Percentiles rank a stretch among this genome's conserved stretches.
Conservation (phyloP, 352 stramenopile species). For the Thalassiosira hispida region DNA sequence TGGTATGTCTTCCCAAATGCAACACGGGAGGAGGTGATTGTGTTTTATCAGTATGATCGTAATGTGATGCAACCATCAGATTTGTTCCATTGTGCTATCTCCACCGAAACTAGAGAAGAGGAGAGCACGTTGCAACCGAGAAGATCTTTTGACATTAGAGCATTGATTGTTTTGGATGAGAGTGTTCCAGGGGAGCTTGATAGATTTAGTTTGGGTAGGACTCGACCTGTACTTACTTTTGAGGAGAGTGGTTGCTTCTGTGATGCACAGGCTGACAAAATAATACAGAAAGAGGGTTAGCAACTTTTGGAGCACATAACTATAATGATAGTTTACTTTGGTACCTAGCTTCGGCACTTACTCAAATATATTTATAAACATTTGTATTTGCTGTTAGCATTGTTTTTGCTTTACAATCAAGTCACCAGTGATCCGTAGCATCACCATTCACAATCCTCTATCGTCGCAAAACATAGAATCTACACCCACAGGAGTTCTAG, state of each 20-base stretch:
- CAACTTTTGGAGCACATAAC: no score
- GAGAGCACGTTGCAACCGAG: constrained; percentile 16
- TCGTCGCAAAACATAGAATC: no score
- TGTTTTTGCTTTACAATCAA: no score
- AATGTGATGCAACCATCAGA: constrained; percentile 46
- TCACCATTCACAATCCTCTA: no score
- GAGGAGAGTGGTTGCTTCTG: constrained; percentile 70
- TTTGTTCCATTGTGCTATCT: constrained; percentile 63
- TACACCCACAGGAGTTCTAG: no score
- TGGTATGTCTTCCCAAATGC: constrained; percentile 70
- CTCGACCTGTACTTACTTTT: constrained; percentile 44
- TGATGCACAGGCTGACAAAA: constrained; percentile 45
- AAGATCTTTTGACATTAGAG: constrained; percentile 66
- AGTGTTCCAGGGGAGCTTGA: constrained; percentile 43
- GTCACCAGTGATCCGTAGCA: no score
- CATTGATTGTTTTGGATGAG: constrained; percentile 65
- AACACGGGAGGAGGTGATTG: constrained; percentile 52
- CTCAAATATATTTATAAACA: no score
- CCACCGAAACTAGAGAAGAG: neutral
- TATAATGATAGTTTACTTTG: no score
- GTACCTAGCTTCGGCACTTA: no score
- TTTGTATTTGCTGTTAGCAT: no score
- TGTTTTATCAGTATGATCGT: constrained; percentile 76
- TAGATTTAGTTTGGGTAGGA: constrained; percentile 36
- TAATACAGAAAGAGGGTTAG: no score